A percentile compares a stretch with the other conserved stretches of the same genome.
Evolutionary conservation across 495 filamentous ascomycete species (phyloP).

Genomic region (Aspergillus saccharolyticus): DNA sequence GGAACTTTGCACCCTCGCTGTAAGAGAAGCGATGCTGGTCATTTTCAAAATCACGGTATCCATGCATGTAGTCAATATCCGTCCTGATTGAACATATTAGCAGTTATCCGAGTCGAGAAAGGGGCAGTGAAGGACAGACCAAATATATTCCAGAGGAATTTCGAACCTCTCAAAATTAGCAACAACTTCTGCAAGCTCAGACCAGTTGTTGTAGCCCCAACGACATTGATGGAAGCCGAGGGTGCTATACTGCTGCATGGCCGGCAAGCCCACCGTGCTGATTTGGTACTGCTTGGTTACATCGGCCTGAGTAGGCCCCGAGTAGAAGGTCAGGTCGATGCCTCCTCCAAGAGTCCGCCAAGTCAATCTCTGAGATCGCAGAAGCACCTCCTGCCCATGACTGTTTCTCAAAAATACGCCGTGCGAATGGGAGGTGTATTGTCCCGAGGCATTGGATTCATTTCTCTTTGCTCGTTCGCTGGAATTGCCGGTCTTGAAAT

Average conservation of each 20-base stretch:
- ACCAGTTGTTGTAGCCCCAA: conserved; percentile 62
- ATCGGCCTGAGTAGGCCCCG: conserved; percentile 51
- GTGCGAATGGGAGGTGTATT: conserved; percentile 58
- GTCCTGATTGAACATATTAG: conserved; percentile 30
- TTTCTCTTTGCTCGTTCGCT: conserved; percentile 50
- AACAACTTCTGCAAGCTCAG: conserved; percentile 49
- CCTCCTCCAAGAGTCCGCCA: conserved; percentile 67
- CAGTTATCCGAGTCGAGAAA: neutral
- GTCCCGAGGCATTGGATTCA: conserved; percentile 45
- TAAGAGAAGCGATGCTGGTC: conserved; percentile 48
- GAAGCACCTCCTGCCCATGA: conserved; percentile 71
- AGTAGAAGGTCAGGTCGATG: conserved; percentile 60
- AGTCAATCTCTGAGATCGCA: conserved; percentile 60
- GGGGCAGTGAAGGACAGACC: conserved; percentile 33
- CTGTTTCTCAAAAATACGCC: conserved; percentile 60
- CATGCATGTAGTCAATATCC: conserved; percentile 57
- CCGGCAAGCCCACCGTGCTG: conserved; percentile 53
- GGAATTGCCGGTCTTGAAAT: conserved; percentile 54
- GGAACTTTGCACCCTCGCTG: conserved; percentile 51
- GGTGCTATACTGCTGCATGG: conserved; percentile 59
- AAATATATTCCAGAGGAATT: conserved; percentile 64
- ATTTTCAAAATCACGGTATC: conserved; percentile 55
- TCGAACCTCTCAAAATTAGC: conserved; percentile 53
- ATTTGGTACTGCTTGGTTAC: conserved; percentile 54
- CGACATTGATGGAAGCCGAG: conserved; percentile 63